Percentiles rank a stretch among this genome's conserved stretches.
Evolutionary conservation across 2,329 filamentous ascomycete genomes (phyloP).

Genomic region (Cadophora luteo-olivacea): DNA sequence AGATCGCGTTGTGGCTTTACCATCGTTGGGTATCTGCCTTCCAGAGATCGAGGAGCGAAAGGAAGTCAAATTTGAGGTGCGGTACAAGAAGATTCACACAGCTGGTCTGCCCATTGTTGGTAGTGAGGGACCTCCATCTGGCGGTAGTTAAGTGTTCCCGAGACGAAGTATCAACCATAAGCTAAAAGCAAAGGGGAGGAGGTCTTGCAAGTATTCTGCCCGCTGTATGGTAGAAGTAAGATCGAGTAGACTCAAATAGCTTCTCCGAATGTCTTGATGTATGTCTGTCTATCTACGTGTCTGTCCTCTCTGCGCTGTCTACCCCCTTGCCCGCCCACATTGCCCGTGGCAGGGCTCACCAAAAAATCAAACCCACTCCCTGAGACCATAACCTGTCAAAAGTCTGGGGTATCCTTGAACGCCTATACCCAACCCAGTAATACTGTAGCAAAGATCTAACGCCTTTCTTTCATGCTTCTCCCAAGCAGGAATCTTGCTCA

Average conservation of each 20-base stretch:
- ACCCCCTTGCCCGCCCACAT: neutral
- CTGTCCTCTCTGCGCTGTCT: neutral
- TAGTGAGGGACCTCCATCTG: neutral
- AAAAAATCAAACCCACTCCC: constrained; percentile 5
- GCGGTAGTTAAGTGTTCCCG: neutral
- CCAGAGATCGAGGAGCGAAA: neutral
- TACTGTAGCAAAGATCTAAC: constrained; percentile 6
- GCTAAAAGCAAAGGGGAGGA: neutral
- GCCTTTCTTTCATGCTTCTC: neutral
- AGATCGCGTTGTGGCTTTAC: constrained; percentile 35
- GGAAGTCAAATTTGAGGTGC: constrained; percentile 35
- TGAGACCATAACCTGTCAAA: constrained; percentile 16
- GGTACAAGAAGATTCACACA: constrained; percentile 40
- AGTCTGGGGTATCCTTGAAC: constrained; percentile 30
- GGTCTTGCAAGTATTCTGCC: neutral
- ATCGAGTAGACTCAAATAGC: neutral
- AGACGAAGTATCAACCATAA: neutral
- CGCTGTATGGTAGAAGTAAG: neutral
- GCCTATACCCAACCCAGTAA: constrained; percentile 12
- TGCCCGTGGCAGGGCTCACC: neutral
- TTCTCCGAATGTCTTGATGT: constrained; percentile 6
- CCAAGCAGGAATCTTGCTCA: neutral
- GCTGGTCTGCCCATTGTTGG: constrained; percentile 10
- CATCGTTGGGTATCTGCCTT: constrained; percentile 35
- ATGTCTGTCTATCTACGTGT: constrained; percentile 9